Base-by-base conservation (phyloP, 208 protist genomes). In the Acanthamoeba lenticulata region DNA sequence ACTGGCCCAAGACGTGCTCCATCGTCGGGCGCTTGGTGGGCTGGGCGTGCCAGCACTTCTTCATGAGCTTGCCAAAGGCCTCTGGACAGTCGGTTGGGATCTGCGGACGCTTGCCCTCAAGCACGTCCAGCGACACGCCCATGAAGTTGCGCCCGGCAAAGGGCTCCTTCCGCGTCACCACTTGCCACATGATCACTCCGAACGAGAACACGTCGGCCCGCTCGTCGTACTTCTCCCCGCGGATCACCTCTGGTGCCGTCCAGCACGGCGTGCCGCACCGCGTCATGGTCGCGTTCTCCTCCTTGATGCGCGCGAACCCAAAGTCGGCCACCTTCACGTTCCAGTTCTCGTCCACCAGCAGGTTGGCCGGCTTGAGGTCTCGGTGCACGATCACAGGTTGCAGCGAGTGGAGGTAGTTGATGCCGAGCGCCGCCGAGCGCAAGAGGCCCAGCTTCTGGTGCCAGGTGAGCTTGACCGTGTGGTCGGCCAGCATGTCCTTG, bases 171-270 rank as follows among this genome's bases (percentile, higher is more conserved):
- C 67, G 4, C 11, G 67, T 79, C 2, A 79, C 13, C 67, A 79
- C 47, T 15, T 52, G 47, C 36, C 85, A 60, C 44, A 91, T 29
- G 24, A 91, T 36, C 21, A 91, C 40, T 0, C 85, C 85, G 40
- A 91, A 91, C n/a, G n/a, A 45, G 52, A 49, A 91, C 15, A 91
- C 40, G 40, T 91, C 85, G 6, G 85, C 85, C 15, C 24, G 15
- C 55, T 60, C 85, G 24, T n/a, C 27, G 11, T 91, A 91, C 32
- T 91, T 44, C 55, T 91, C 85, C 0, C 85, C 85, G 19, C 32
- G 17, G 55, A 91, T 91, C 0, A 91, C 9, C 40, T 91, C 85
- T 1, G 85, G 85, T n/a, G 85, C 85, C 15, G 79, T 74, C 65
- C 65, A 74, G 34, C 65, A 38, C 9, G 65, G 65, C n/a, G 65